Conservation (phyloP, 352 stramenopile genomes). For the Pythium chondricola region DNA sequence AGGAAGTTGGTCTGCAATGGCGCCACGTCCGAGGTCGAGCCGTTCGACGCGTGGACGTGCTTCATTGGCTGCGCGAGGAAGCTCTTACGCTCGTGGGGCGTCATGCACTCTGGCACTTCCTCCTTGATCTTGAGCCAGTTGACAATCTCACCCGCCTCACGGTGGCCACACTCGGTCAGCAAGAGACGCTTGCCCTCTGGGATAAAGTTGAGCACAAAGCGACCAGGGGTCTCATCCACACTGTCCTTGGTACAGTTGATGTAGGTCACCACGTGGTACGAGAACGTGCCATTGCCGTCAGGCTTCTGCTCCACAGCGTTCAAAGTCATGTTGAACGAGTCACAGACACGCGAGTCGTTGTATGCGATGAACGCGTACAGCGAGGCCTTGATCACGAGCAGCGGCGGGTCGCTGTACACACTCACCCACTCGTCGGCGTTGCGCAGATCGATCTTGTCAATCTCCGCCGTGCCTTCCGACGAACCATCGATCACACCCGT, state of each 20-base stretch:
- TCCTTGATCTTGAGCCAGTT: conserved; percentile 85
- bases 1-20: conserved; percentile 64
- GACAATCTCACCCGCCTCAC: conserved; percentile 76
- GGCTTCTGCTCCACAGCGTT: conserved; percentile 80
- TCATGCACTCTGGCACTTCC: conserved; percentile 82
- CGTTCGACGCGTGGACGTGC: conserved; percentile 77
- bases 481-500: conserved; percentile 73
- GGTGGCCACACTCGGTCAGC: conserved; percentile 77
- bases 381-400: conserved; percentile 79
- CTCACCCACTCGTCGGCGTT: conserved; percentile 75
- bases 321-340: conserved; percentile 84
- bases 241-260: conserved; percentile 81
- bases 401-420: conserved; percentile 73
- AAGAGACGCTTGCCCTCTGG: conserved; percentile 70
- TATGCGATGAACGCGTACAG: conserved; percentile 84
- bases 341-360: conserved; percentile 76
- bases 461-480: conserved; percentile 71
- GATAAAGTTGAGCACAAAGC: conserved; percentile 84
- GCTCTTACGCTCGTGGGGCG: conserved; percentile 61
- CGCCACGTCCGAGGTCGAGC: conserved; percentile 35
- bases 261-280: conserved; percentile 82
- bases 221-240: conserved; percentile 65
- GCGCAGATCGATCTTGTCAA: conserved; percentile 77
- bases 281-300: conserved; percentile 57
- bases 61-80: conserved; percentile 84